Conservation (phyloP, 208 protist species). For the Giardia muris region DNA sequence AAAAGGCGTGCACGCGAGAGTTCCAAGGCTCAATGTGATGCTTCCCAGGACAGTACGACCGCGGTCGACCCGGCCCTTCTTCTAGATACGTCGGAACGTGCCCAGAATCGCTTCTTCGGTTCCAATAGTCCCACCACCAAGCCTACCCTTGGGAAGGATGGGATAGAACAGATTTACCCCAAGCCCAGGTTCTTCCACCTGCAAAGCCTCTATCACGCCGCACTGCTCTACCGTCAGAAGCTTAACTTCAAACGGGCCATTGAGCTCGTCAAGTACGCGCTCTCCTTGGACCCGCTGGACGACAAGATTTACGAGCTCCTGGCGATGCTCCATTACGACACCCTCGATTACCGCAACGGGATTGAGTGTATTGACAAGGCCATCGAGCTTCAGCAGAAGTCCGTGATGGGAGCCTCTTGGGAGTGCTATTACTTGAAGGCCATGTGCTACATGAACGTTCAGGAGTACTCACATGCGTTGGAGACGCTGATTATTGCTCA, state of each 20-base stretch:
- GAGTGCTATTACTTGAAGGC: constrained; percentile 1
- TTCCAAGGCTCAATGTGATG: no score
- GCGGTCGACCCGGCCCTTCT: neutral
- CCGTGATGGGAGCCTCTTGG: neutral
- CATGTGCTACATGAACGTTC: neutral
- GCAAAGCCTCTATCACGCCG: constrained; percentile 2
- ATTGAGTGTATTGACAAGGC: neutral
- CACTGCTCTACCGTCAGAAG: constrained; percentile 14
- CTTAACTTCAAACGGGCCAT: neutral
- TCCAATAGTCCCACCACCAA: neutral
- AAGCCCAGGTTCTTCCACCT: neutral
- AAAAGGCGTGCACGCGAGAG: neutral
- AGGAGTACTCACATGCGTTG: constrained; percentile 3
- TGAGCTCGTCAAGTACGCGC: neutral
- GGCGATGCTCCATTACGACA: neutral
- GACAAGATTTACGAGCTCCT: constrained; percentile 7
- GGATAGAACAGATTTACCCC: no score
- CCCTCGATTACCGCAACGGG: neutral
- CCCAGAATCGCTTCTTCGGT: neutral
- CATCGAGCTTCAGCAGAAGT: neutral
- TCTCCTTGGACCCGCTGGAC: constrained; percentile 18
- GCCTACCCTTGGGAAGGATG: neutral
- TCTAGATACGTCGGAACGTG: neutral
- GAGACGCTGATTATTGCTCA: neutral
- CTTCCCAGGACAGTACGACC: neutral